Evolutionary conservation across 2,329 filamentous ascomycete species (phyloP).

Genomic region (Hypoxylon sp.): DNA sequence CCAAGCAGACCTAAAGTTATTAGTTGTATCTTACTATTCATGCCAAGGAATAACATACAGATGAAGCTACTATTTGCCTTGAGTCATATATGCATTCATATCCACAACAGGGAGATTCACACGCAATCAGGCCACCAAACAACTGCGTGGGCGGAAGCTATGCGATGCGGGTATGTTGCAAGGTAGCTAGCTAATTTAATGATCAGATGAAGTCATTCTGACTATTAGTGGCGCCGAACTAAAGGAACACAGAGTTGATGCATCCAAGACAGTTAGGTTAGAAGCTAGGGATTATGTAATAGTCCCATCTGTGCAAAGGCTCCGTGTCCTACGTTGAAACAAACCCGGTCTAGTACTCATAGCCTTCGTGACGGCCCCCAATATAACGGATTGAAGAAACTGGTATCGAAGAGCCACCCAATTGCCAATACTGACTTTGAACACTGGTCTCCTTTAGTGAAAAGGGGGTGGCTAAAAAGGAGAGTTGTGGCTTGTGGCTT

Average conservation of each 20-base stretch:
- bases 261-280: neutral
- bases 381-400: too few species aligned
- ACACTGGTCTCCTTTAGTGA: neutral
- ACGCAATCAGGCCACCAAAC: neutral
- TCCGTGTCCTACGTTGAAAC: neutral
- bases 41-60: neutral
- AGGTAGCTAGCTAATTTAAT: neutral
- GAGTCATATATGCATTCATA: neutral
- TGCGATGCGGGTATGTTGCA: neutral
- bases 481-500: neutral
- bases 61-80: neutral
- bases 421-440: neutral
- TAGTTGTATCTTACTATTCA: neutral
- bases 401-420: neutral
- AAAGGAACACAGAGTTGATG: neutral
- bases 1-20: neutral
- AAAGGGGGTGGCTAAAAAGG: neutral
- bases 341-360: neutral
- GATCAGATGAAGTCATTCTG: neutral
- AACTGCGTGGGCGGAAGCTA: neutral
- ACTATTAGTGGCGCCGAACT: neutral
- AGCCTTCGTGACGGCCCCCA: too few species aligned
- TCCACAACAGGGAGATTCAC: neutral
- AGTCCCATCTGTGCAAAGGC: neutral
- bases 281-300: slow-evolving; percentile 1